Evolutionary conservation across 768 basidiomycete species (phyloP), one percentile per base, ranked within the genome.

Genomic region (Boletus vinaceobasis): DNA sequence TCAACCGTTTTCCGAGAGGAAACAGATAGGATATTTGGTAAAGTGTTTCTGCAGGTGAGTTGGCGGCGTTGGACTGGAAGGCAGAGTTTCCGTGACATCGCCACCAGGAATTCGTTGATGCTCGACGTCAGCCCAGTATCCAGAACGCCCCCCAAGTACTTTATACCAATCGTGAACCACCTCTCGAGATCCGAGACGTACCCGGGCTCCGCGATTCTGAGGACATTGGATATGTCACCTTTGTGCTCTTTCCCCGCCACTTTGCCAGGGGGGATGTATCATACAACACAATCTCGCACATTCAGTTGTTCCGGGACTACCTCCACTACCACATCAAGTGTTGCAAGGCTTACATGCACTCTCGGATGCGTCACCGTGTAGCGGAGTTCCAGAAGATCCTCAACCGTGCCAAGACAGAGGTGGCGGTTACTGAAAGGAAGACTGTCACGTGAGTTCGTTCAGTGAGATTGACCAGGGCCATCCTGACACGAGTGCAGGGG

Each of bases 261-360:
- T 98, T 98, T 71, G 71, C 81, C 57, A 89, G 85, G 63, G 77
- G 84, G 2, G 71, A 77, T 19, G 76, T 82, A 19, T 89, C 93
- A 14, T 77, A 82, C 3, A 76, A 78, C 37, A 94, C 93, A 14
- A 97, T 98, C 68, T 94, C 93, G 29, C 93, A 93, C 64, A 90
- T 98, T 65, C 93, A 98, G 69, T 77, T 96, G 26, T 98, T 99
- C 88, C 84, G 97, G 52, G 93, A 98, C 72, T 98, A 98, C 68
- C 78, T 99, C n/a, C 97, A 99, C 74, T 98, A 98, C 73, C 96
- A 98, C 69, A 97, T 99, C 81, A 98, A 96, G 66, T 95, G 93
- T 69, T 94, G 88, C 49, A 98, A 98, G 72, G 97, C 96, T 0
- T 98, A 99, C 74, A 96, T 99, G 93, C 96, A 98, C 73, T 95